Conservation (phyloP, 2,329 filamentous ascomycete genomes). For the Diaporthe vexans region DNA sequence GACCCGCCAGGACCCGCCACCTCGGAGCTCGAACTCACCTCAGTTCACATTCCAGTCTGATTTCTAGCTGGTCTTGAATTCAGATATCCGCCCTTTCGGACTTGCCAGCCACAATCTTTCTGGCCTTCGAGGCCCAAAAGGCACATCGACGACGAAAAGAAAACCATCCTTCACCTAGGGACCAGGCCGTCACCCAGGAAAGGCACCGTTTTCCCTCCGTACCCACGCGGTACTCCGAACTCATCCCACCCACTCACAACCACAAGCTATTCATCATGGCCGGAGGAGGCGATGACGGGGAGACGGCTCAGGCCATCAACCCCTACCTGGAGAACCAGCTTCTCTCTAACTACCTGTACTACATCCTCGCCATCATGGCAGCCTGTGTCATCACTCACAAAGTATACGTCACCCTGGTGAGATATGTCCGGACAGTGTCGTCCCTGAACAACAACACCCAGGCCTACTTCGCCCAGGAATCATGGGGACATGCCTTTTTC, state of each 20-base stretch:
- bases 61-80: slow-evolving; percentile 42
- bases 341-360: slow-evolving; percentile 72
- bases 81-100: slow-evolving; percentile 34
- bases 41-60: slow-evolving; percentile 33
- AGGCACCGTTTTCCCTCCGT: neutral
- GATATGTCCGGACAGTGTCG: slow-evolving; percentile 79
- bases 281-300: slow-evolving; percentile 39
- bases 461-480: slow-evolving; percentile 79
- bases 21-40: slow-evolving; percentile 12
- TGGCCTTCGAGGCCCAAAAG: slow-evolving; percentile 27
- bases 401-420: slow-evolving; percentile 69
- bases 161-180: slow-evolving; percentile 12
- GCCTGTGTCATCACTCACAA: slow-evolving; percentile 77
- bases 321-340: slow-evolving; percentile 62
- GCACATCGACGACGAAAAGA: neutral
- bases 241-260: slow-evolving; percentile 1
- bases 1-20: slow-evolving; percentile 30
- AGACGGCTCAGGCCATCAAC: slow-evolving; percentile 48
- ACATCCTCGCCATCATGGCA: slow-evolving; percentile 75
- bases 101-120: slow-evolving; percentile 14
- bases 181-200: slow-evolving; percentile 25
- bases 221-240: slow-evolving; percentile 4
- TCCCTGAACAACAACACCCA: slow-evolving; percentile 85
- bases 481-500: slow-evolving; percentile 67
- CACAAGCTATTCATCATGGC: slow-evolving; percentile 38